Conservation (phyloP, 2,329 filamentous ascomycete genomes). For the Colletotrichum theobromicola region DNA sequence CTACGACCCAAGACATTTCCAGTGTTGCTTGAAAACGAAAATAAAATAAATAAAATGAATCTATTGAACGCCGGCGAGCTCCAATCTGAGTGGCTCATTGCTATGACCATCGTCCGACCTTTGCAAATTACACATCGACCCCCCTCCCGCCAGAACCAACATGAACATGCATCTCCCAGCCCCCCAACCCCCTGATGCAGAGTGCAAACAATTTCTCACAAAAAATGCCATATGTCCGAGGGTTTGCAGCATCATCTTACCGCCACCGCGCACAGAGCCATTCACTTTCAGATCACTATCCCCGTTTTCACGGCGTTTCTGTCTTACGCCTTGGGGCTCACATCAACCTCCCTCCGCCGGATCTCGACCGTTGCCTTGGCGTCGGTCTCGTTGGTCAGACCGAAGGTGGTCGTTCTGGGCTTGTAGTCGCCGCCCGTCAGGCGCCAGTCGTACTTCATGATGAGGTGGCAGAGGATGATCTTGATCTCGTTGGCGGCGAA, state of each 20-base stretch:
- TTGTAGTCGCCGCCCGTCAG: neutral
- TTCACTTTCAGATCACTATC: neutral
- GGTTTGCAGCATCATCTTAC: neutral
- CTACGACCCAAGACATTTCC: rapidly evolving
- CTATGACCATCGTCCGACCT: constrained; percentile 3
- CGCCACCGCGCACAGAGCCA: neutral
- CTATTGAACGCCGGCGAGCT: neutral
- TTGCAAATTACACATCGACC: neutral
- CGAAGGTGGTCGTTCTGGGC: neutral
- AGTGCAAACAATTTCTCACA: neutral
- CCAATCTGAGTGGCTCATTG: constrained; percentile 15
- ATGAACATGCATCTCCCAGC: neutral
- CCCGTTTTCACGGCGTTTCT: neutral
- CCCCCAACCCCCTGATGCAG: neutral
- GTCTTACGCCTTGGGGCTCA: constrained; percentile 6
- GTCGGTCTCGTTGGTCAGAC: constrained; percentile 13
- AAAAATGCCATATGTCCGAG: neutral
- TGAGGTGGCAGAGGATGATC: constrained; percentile 33
- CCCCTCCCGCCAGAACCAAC: neutral
- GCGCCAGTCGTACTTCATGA: constrained; percentile 35
- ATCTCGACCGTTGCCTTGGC: constrained; percentile 17
- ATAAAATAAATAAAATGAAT: neutral
- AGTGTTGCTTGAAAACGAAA: neutral
- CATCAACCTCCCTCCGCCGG: constrained; percentile 6
- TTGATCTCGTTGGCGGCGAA: constrained; percentile 43